These are phyloP conservation scores for Trichoderma asperellum DNA, from an alignment of 2,329 filamentous ascomycete genomes.

Conservation along the genomic window DNA sequence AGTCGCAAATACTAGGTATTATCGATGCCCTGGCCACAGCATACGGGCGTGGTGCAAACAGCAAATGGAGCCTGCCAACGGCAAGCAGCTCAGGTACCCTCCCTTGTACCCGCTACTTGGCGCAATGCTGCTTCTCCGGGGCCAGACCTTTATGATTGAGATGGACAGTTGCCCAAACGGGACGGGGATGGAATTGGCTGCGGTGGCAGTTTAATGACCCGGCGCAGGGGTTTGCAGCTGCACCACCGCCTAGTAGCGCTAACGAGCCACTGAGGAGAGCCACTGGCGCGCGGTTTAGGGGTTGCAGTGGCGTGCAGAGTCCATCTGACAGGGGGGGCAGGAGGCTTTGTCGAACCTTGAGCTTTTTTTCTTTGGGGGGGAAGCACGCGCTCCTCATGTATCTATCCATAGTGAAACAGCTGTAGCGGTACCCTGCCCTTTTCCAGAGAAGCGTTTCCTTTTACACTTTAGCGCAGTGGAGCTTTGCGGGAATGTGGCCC, in stretches of 20 bases:
- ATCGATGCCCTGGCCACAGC: too few species aligned
- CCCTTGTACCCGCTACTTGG: neutral
- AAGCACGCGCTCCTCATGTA: conserved; percentile 3
- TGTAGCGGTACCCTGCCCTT: conserved; percentile 12
- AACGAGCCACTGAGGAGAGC: neutral
- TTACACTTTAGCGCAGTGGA: conserved; percentile 15
- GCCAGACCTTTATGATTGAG: conserved; percentile 18
- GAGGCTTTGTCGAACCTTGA: conserved; percentile 13
- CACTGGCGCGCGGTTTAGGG: conserved; percentile 27
- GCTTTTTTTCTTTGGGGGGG: conserved; percentile 1
- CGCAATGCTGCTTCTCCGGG: neutral
- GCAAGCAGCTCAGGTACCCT: neutral
- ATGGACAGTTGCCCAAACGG: conserved; percentile 39
- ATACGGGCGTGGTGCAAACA: neutral
- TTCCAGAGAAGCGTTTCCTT: conserved; percentile 18
- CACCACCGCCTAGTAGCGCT: conserved; percentile 1
- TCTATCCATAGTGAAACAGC: conserved; percentile 19
- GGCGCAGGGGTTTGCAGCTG: conserved; percentile 26
- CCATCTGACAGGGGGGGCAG: neutral
- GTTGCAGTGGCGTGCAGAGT: conserved; percentile 22
- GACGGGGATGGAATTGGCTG: conserved; percentile 41
- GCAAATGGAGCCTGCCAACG: neutral
- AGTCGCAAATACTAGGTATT: too few species aligned
- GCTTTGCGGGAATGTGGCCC: conserved; percentile 9
- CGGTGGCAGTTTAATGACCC: conserved; percentile 44